These are phyloP conservation scores for Tuber umbilicatum DNA, from an alignment of 495 filamentous ascomycete genomes.

Conservation along the genomic window DNA sequence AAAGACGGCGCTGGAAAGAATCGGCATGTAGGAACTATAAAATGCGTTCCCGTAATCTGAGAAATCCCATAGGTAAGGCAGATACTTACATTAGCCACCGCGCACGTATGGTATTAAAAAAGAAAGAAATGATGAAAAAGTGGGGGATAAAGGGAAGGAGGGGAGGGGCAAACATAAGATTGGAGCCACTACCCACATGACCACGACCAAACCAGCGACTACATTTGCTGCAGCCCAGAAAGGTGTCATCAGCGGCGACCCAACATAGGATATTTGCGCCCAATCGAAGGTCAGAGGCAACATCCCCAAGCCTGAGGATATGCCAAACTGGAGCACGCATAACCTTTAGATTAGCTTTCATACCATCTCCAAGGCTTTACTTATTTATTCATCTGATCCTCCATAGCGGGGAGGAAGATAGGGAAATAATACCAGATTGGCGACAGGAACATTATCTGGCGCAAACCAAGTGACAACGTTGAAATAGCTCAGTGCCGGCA, in stretches of 20 bases:
- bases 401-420: background rate
- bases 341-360: slow-evolving; percentile 11
- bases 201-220: slow-evolving; percentile 70
- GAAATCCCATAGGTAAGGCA: background rate
- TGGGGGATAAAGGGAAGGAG: background rate
- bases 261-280: slow-evolving; percentile 87
- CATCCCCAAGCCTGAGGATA: slow-evolving; percentile 74
- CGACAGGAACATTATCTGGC: slow-evolving; percentile 66
- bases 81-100: background rate
- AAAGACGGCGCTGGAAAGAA: slow-evolving; percentile 67
- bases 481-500: slow-evolving; percentile 84
- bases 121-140: background rate
- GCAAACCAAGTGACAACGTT: slow-evolving; percentile 87
- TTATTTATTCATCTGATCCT: background rate
- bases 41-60: slow-evolving; percentile 65
- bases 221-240: slow-evolving; percentile 92
- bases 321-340: slow-evolving; percentile 54
- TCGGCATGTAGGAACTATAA: slow-evolving; percentile 73
- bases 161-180: slow-evolving; percentile 51
- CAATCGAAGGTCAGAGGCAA: slow-evolving; percentile 90
- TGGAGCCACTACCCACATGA: slow-evolving; percentile 86
- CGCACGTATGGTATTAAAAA: background rate
- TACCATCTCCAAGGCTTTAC: background rate
- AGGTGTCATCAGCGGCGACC: slow-evolving; percentile 75
- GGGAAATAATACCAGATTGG: slow-evolving; percentile 53